Evolutionary conservation across 2,329 filamentous ascomycete species (phyloP).

Genomic region (Cordyceps farinosa): DNA sequence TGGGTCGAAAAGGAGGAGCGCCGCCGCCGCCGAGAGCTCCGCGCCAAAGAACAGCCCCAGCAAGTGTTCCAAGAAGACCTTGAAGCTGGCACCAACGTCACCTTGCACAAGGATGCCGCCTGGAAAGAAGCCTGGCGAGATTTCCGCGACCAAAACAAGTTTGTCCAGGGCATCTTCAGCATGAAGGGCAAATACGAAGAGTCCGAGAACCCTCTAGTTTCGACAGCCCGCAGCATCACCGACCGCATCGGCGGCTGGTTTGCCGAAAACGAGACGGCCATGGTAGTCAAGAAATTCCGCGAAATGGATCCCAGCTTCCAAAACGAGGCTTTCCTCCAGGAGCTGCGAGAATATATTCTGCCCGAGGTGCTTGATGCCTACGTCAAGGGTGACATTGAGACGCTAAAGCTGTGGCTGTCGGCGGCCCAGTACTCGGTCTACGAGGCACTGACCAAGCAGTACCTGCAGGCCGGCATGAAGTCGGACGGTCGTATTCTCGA

Average conservation of each 20-base stretch:
- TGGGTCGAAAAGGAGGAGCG: conserved; percentile 97
- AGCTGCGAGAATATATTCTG: conserved; percentile 96
- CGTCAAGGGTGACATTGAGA: conserved; percentile 90
- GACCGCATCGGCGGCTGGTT: conserved; percentile 94
- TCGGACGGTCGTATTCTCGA: conserved; percentile 94
- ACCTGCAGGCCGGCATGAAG: conserved; percentile 87
- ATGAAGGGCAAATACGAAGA: conserved; percentile 89
- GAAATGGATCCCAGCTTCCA: conserved; percentile 95
- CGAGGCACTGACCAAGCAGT: conserved; percentile 93
- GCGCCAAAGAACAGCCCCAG: conserved; percentile 58
- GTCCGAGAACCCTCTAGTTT: conserved; percentile 93
- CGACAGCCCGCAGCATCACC: conserved; percentile 88
- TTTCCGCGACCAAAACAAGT: conserved; percentile 83
- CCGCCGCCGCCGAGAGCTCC: conserved; percentile 69
- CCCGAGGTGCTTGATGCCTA: conserved; percentile 97
- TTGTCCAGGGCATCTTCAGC: conserved; percentile 84
- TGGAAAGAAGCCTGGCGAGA: conserved; percentile 99
- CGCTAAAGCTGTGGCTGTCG: conserved; percentile 90
- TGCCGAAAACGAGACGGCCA: conserved; percentile 95
- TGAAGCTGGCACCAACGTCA: conserved; percentile 91
- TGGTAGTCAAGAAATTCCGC: conserved; percentile 97
- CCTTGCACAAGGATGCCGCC: conserved; percentile 90
- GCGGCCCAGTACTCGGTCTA: conserved; percentile 97
- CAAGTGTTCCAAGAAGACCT: conserved; percentile 78
- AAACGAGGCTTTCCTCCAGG: conserved; percentile 88